A percentile compares a stretch with the other conserved stretches of the same genome.
phyloP scores from a whole-genome alignment of 441 rosid genomes.

The Adansonia rubrostipa region DNA sequence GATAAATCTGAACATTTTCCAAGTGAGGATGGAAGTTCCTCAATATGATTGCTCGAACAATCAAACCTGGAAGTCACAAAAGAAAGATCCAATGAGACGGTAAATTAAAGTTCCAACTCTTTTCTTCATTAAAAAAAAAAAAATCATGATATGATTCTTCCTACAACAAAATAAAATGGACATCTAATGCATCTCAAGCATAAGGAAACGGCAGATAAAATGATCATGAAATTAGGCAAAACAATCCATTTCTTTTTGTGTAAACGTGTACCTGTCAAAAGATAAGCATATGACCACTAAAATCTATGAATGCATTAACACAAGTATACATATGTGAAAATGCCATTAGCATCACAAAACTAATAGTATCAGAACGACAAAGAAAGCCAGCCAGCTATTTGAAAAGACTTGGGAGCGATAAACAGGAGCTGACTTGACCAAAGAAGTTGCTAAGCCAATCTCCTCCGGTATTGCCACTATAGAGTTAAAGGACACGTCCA shows the following conservation, averaged over 20 bases:
- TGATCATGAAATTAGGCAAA: background rate
- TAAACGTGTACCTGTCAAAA: background rate
- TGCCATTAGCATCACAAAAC: background rate
- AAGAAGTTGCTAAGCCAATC: constrained; percentile 79
- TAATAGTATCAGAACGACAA: background rate
- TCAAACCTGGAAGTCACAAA: constrained; percentile 66
- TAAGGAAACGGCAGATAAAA: constrained; percentile 11
- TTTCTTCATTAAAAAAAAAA: background rate
- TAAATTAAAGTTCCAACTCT: background rate
- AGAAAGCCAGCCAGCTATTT: background rate
- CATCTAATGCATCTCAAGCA: background rate
- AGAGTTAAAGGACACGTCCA: constrained; percentile 79
- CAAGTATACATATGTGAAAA: background rate
- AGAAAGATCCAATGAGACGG: constrained; percentile 25
- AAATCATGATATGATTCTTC: background rate
- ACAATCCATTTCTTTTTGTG: background rate
- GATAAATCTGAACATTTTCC: constrained; percentile 76
- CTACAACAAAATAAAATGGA: background rate
- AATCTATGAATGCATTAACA: constrained; percentile 3
- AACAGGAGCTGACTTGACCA: constrained; percentile 71
- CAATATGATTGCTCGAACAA: constrained; percentile 80
- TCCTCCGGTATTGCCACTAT: constrained; percentile 67
- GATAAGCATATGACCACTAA: background rate
- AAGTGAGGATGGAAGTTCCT: constrained; percentile 76
- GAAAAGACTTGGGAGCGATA: background rate